phyloP scores from a whole-genome alignment of 202 grass and related monocot genomes.

The Setaria italica region DNA sequence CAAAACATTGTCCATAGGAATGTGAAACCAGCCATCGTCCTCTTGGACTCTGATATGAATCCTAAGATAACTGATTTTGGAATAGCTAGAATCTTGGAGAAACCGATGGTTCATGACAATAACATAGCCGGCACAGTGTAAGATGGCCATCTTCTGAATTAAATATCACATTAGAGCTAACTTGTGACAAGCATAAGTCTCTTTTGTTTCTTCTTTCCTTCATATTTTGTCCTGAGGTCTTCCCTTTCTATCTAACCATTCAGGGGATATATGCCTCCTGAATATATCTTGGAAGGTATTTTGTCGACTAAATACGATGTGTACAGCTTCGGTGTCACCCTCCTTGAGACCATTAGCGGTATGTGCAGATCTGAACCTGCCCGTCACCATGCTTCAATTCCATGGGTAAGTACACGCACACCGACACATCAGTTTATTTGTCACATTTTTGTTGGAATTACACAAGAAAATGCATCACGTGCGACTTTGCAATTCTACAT shows the following conservation, averaged over 20 bases:
- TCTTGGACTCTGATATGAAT: constrained; percentile 16
- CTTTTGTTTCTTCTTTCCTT: neutral
- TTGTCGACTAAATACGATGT: constrained; percentile 6
- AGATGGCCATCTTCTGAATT: neutral
- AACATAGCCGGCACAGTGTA: neutral
- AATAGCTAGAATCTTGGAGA: neutral
- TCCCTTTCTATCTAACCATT: neutral
- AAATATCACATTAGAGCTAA: neutral
- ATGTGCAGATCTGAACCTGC: neutral
- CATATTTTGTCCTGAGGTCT: neutral
- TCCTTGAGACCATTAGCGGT: constrained; percentile 20
- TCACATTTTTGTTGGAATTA: neutral
- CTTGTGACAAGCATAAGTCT: neutral
- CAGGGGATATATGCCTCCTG: constrained; percentile 46
- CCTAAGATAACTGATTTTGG: neutral
- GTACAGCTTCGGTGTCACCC: constrained; percentile 36
- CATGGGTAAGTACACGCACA: neutral
- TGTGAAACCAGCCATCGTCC: constrained; percentile 1
- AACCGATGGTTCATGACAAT: neutral
- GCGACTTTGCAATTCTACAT: neutral
- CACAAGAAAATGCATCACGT: too few relatives aligned
- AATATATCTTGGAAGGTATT: constrained; percentile 32
- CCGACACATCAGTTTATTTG: neutral
- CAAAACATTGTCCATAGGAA: constrained; percentile 26
- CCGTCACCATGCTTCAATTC: neutral